phyloP scores from a whole-genome alignment of 768 basidiomycete genomes.

The Boletus patriciae region DNA sequence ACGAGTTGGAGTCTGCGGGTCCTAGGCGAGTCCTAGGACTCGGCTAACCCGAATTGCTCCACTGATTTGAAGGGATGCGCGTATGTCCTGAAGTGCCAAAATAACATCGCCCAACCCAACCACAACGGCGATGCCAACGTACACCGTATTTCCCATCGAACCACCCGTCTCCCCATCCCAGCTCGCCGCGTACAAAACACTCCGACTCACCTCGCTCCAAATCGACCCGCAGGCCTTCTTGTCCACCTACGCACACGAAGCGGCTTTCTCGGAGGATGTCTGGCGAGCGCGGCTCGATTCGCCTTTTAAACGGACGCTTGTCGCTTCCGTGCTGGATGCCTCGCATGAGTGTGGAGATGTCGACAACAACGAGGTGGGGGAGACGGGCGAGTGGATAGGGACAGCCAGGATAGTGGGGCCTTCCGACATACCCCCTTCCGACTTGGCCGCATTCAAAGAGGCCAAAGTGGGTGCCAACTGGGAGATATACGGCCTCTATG shows the following conservation, averaged over 20 bases:
- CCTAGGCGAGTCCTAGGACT: too few species aligned
- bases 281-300: conserved; percentile 25
- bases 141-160: conserved; percentile 19
- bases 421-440: conserved; percentile 5
- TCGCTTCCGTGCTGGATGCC: conserved; percentile 10
- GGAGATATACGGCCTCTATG: conserved; percentile 22
- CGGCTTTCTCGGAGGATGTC: conserved; percentile 18
- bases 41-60: too few species aligned
- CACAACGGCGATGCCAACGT: conserved; percentile 3
- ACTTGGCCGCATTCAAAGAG: conserved; percentile 12
- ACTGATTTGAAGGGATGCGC: too few species aligned
- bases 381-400: conserved; percentile 22
- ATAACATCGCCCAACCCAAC: too few species aligned
- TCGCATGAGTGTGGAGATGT: not conserved
- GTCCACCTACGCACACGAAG: conserved; percentile 26
- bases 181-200: conserved; percentile 22
- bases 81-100: not conserved
- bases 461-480: conserved; percentile 14
- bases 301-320: conserved; percentile 11
- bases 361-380: not conserved
- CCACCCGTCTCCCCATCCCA: conserved; percentile 19
- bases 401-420: conserved; percentile 15
- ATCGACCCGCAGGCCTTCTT: conserved; percentile 21
- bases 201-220: conserved; percentile 26
- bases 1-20: too few species aligned